These are phyloP conservation scores for Arabidopsis hybrid DNA, from an alignment of 441 rosid genomes.

Conservation along the genomic window DNA sequence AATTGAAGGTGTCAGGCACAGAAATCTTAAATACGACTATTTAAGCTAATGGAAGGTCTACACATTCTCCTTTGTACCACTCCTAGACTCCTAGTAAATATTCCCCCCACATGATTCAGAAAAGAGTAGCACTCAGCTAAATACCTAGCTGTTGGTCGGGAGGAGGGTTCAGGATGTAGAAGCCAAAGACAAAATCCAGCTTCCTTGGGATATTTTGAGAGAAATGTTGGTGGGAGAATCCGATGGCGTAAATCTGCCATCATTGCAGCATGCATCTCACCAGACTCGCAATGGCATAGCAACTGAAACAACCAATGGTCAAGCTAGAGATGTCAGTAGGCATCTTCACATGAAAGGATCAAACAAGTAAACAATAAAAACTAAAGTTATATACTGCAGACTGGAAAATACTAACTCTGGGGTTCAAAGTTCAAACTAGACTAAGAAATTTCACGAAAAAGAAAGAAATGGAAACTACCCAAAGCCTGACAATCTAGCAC, in stretches of 20 bases:
- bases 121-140: conserved; percentile 14
- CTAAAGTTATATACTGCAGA: conserved; percentile 22
- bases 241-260: conserved; percentile 75
- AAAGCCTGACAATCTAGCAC: conserved; percentile 22
- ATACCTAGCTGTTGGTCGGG: conserved; percentile 86
- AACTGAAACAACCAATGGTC: conserved; percentile 54
- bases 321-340: conserved; percentile 42
- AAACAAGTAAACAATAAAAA: conserved; percentile 16
- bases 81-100: conserved; percentile 26
- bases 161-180: conserved; percentile 75
- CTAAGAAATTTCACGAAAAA: conserved; percentile 7
- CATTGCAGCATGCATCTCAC: conserved; percentile 57
- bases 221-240: conserved; percentile 76
- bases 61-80: conserved; percentile 20
- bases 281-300: conserved; percentile 63
- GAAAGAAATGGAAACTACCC: conserved; percentile 10
- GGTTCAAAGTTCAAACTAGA: conserved; percentile 22
- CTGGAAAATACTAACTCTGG: conserved; percentile 4
- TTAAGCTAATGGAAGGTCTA: conserved; percentile 9
- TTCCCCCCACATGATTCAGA: neutral
- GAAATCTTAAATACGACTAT: conserved; percentile 19
- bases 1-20: neutral
- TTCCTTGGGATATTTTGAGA: conserved; percentile 71
- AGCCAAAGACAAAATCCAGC: conserved; percentile 93
- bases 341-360: conserved; percentile 31